Percentiles rank a stretch among this genome's conserved stretches.
Evolutionary conservation across 192 early-diverging fungal species (phyloP).

Genomic region (Chytriomyces confervae): DNA sequence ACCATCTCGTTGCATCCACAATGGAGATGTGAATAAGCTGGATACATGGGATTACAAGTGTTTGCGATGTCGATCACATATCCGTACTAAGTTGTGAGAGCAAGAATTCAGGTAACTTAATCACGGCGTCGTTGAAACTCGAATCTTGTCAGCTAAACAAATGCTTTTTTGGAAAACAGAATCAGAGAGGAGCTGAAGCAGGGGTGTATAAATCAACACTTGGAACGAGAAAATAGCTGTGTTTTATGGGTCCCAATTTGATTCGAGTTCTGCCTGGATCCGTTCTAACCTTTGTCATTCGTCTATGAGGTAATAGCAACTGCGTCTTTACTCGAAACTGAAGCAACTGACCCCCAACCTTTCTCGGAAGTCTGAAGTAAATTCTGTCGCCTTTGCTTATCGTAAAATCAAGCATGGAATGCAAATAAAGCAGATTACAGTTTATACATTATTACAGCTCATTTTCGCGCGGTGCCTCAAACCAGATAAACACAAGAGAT

Average conservation of each 20-base stretch:
- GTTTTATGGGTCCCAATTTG: too few species aligned
- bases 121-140: neutral
- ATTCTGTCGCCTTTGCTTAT: neutral
- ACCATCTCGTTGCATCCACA: conserved; percentile 83
- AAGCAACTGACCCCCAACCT: neutral
- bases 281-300: conserved; percentile 89
- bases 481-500: too few species aligned
- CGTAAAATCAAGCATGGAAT: neutral
- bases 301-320: conserved; percentile 73
- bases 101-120: conserved; percentile 71
- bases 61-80: conserved; percentile 82
- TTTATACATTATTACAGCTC: too few species aligned
- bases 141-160: neutral
- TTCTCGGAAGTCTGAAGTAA: neutral
- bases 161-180: neutral
- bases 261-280: too few species aligned
- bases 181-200: conserved; percentile 14
- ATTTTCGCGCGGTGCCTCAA: too few species aligned
- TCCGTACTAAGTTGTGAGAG: conserved; percentile 89
- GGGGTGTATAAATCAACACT: too few species aligned
- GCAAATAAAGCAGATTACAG: too few species aligned
- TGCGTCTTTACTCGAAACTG: neutral
- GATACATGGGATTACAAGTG: conserved; percentile 75
- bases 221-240: too few species aligned
- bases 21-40: conserved; percentile 26